Base-by-base conservation (phyloP, 306 rosid species). In the Fagus crenata region DNA sequence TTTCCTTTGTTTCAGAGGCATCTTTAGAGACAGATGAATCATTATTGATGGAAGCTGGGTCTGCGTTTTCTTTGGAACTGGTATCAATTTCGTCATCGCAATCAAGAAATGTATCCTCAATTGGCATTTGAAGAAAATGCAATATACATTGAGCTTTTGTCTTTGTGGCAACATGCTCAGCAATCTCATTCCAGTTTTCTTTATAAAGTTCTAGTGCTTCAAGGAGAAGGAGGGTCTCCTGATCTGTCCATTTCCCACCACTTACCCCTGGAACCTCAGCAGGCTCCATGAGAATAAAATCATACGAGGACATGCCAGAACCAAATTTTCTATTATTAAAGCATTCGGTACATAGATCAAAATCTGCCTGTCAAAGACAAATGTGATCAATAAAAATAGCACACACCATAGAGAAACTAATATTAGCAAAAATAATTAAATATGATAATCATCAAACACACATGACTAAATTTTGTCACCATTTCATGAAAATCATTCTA, bases 171-270 rank as follows among this genome's bases (percentile, higher is more conserved):
- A 93, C 98, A 55, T 91, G 98, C 81, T 93, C 98, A 7, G 98
- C 97, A 73, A 93, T 93, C 81, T 93, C 98, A 78, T 80, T 93
- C 98, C 98, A 93, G 80, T 93, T 90, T 84, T 91, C 98, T 84
- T 86, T 93, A 81, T 87, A 93, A 69, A 93, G 91, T 80, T 93
- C 98, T 77, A 93, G 81, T 81, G 97, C 98, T 86, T 93, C 98
- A 82, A 91, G 98, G 74, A 93, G 98, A 77, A 93, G 91, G 67
- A 93, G 97, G 18, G 98, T 93, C 85, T 93, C 98, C 85, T 93
- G 98, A 91, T 93, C 98, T 31, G 98, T 91, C 98, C 98, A 93
- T 74, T 91, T 91, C 77, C 98, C 97, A 82, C 98, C 90, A 80
- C 90, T 89, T 74, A 89, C 82, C 69, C 97, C 93, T 6, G 81